Percentiles rank a stretch among this genome's conserved stretches.
phyloP scores from a whole-genome alignment of 192 early-diverging fungal species.

The Backusella macrospora region DNA sequence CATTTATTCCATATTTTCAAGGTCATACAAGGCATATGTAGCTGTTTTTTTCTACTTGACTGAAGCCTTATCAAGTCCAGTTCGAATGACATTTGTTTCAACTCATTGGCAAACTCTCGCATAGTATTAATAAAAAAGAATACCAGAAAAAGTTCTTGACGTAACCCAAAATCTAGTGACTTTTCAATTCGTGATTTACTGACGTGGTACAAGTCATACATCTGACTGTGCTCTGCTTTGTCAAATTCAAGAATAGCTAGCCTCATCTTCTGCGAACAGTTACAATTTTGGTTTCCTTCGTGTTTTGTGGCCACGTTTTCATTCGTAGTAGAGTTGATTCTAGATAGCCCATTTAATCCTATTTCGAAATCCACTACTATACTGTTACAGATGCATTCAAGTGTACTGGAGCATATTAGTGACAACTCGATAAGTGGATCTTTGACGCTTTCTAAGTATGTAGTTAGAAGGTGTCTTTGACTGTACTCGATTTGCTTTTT shows the following conservation, averaged over 20 bases:
- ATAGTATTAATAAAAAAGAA: constrained; percentile 55
- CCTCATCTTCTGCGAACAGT: constrained; percentile 23
- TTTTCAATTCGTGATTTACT: background rate
- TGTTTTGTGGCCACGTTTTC: background rate
- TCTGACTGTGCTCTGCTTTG: constrained; percentile 21
- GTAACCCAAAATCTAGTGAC: constrained; percentile 23
- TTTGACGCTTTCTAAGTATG: constrained; percentile 49
- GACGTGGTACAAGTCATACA: constrained; percentile 20
- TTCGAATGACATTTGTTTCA: constrained; percentile 26
- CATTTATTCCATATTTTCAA: constrained; percentile 38
- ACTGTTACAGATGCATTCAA: constrained; percentile 27
- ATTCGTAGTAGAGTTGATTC: background rate
- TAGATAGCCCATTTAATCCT: background rate
- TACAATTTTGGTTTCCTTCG: constrained; percentile 6
- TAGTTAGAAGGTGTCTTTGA: constrained; percentile 46
- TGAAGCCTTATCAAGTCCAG: constrained; percentile 2
- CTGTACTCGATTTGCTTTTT: constrained; percentile 46
- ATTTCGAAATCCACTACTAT: constrained; percentile 32
- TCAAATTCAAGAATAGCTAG: constrained; percentile 31
- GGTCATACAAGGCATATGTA: constrained; percentile 37
- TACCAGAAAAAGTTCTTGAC: constrained; percentile 53
- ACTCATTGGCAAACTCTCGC: constrained; percentile 50
- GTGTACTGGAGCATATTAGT: constrained; percentile 35
- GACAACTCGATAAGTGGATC: constrained; percentile 47
- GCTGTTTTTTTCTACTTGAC: constrained; percentile 27